Base-by-base conservation (phyloP, 768 basidiomycete genomes). In the Antrodiella citrinella region DNA sequence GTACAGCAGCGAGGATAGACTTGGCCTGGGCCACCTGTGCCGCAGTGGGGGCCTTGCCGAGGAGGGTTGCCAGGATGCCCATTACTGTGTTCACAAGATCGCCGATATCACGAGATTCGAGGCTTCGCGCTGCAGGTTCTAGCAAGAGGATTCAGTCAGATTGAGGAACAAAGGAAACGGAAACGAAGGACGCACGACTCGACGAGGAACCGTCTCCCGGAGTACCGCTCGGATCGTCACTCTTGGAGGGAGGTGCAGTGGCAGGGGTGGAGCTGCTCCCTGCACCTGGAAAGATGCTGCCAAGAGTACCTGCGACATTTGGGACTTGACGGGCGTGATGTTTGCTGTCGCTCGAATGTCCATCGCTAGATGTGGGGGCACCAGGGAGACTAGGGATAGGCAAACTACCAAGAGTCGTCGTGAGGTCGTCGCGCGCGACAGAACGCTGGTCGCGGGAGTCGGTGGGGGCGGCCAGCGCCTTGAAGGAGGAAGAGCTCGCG, bases 381-480 rank as follows among this genome's bases (percentile, higher is more conserved):
- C 30, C 30, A 35, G 30, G 30, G 15, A 35, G 30, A 7, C 30
- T 15, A 35, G 30, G 30, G 15, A 35, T 15, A 35, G 30, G 30
- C 7, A 35, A 15, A 35, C 30, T 15, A 35, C 30, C 15, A 15
- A 35, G 30, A 15, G 30, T 15, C 7, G 7, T 15, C 30, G 30
- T 35, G 30, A 35, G 7, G 15, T 7, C 30, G 30, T 15, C 30
- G 30, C 30, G 30, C 7, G 30, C 30, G 30, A 35, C 30, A 15
- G 15, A 7, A 35, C 30, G 41, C 19, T 43, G 41, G 47, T 54
- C 21, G 11, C 40, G 39, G 35, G 44, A 13, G 26, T 57, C 55
- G 5, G 61, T 49, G 7, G 66, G 66, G 1, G 64, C 64, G 2
- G 66, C 66, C 41, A 67, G 50, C 26, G 53, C 53, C 24, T 58